phyloP scores from a whole-genome alignment of 306 rosid genomes.

The Sphenostylis stenocarpa region DNA sequence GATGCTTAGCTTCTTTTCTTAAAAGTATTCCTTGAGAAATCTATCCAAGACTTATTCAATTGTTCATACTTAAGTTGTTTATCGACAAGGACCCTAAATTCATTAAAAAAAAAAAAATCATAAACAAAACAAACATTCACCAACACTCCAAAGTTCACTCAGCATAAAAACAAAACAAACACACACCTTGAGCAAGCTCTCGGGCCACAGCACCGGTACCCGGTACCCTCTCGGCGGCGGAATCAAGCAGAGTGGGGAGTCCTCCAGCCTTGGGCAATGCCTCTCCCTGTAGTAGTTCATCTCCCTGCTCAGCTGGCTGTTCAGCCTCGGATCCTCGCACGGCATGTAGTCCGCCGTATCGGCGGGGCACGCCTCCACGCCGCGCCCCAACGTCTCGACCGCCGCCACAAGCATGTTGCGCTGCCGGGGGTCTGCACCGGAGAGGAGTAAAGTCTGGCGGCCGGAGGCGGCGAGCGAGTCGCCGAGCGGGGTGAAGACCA shows the following conservation, averaged over 20 bases:
- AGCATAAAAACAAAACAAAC: background rate
- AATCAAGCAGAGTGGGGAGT: constrained; percentile 80
- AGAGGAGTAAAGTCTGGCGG: constrained; percentile 64
- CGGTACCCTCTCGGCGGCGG: constrained; percentile 78
- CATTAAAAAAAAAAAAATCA: background rate
- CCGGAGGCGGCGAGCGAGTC: constrained; percentile 90
- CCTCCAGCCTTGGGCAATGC: constrained; percentile 77
- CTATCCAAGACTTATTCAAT: background rate
- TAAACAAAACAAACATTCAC: background rate
- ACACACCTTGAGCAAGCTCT: constrained; percentile 96
- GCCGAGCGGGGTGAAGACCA: constrained; percentile 72
- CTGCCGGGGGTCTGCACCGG: constrained; percentile 71
- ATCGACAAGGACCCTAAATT: background rate
- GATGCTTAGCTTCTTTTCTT: background rate
- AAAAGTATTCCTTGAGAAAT: background rate
- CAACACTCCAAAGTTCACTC: background rate
- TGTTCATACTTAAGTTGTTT: background rate
- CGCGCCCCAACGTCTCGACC: constrained; percentile 56
- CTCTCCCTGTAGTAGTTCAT: constrained; percentile 92
- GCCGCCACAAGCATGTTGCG: constrained; percentile 57
- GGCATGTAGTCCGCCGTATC: constrained; percentile 83
- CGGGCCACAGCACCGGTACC: constrained; percentile 88
- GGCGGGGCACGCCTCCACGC: constrained; percentile 65
- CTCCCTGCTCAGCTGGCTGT: constrained; percentile 87
- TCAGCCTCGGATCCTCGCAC: constrained; percentile 82